Percentiles rank a stretch among this genome's conserved stretches.
Evolutionary conservation across 106 monocot genomes (phyloP).

Genomic region (Apostasia shenzhenica): DNA sequence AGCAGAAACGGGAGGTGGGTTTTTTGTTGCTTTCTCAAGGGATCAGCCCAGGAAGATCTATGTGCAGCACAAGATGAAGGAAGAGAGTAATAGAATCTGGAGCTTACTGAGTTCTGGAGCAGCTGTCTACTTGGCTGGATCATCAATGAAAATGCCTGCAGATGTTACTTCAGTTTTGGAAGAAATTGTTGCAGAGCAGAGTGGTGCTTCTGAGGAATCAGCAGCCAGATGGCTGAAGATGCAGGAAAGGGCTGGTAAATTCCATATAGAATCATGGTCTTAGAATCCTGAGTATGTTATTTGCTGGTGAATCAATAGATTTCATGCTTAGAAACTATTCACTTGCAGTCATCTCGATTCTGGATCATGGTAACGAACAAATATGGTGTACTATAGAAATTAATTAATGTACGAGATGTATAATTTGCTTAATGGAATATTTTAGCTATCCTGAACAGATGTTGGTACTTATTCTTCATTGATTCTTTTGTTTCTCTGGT

Average conservation of each 20-base stretch:
- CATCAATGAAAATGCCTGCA: conserved; percentile 77
- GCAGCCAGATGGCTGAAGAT: conserved; percentile 66
- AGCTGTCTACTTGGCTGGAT: conserved; percentile 76
- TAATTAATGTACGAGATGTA: too few relatives aligned
- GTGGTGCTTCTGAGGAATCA: conserved; percentile 41
- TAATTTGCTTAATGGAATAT: too few relatives aligned
- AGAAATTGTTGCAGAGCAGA: conserved; percentile 61
- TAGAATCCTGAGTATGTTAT: too few relatives aligned
- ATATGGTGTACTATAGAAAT: too few relatives aligned
- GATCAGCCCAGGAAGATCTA: conserved; percentile 81
- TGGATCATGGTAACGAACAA: too few relatives aligned
- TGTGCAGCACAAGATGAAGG: conserved; percentile 93
- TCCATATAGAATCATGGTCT: conserved; percentile 74
- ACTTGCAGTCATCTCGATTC: too few relatives aligned
- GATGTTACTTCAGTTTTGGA: conserved; percentile 66
- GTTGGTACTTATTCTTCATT: too few relatives aligned
- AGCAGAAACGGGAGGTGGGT: conserved; percentile 59
- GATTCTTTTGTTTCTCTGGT: too few relatives aligned
- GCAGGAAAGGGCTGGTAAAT: conserved; percentile 50
- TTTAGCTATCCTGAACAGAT: too few relatives aligned
- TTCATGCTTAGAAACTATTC: too few relatives aligned
- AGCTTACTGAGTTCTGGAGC: conserved; percentile 46
- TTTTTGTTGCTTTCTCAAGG: conserved; percentile 87
- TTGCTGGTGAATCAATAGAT: too few relatives aligned
- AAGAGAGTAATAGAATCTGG: conserved; percentile 73